Base-by-base conservation (phyloP, 2,329 filamentous ascomycete genomes). In the Claviceps fusiformis region DNA sequence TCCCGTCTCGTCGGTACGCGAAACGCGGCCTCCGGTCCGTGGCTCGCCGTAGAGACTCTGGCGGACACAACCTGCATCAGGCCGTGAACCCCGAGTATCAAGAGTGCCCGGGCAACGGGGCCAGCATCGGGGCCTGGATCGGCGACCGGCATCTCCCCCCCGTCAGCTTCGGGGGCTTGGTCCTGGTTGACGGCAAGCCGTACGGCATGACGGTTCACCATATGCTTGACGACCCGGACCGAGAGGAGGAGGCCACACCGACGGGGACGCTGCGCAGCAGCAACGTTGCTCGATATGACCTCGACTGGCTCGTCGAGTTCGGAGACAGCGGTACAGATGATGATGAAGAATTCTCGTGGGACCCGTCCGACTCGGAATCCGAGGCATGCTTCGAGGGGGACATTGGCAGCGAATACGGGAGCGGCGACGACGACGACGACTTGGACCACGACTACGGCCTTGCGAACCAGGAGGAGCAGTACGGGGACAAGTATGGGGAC, bases 121-220 rank as follows among this genome's bases (percentile, higher is more conserved):
- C 92, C 8, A 95, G 90, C 47, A 96, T 97, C 57, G 92, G 92
- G 7, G 91, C 91, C 0, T 96, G 89, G 75, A 83, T 88, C 52
- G 86, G 87, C 56, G 82, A 90, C 60, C 83, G 87, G 48, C 92
- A 96, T 65, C 75, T 96, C 3, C 90, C 91, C 6, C 89, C 92
- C 2, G 92, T 95, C 3, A 95, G 89, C 37, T 90, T 95, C 61
- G 92, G 92, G 13, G 92, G 92, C 9, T 78, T 95, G 4, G 82
- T 97, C 45, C 73, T 93, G 37, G 82, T 97, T 1, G 90, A 97
- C 64, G 83, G 87, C 55, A 83, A 86, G 67, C 82, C 88, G 0
- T 93, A 90, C 63, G 92, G 92, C 13, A 93, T 97, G 88, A 96
- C 89, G 27, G 92, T 97, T 0, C 92, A 97, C 64, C 92, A 97